Evolutionary conservation across 2,329 filamentous ascomycete species (phyloP), one percentile per base, ranked within the genome.

Genomic region (Zymoseptoria tritici): DNA sequence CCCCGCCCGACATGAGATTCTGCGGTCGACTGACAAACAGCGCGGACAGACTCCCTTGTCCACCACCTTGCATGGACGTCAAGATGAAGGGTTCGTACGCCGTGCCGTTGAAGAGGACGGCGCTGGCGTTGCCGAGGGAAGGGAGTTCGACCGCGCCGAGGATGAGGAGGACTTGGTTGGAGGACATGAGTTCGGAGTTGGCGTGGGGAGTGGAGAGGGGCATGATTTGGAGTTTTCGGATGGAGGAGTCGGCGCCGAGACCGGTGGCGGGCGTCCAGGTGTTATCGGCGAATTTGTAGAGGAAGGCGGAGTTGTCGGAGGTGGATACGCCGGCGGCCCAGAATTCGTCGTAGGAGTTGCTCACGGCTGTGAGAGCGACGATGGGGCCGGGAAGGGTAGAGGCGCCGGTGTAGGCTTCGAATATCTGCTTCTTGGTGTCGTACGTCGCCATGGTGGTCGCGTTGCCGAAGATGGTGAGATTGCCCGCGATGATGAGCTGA

Each of bases 61-160:
- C 79, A 60, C 85, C 85, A 68, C 85, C 81, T 16, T 67, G 29
- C 60, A 81, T 87, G 52, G 85, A 88, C 1, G 92, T 89, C 50
- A 99, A 82, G 49, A 91, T 83, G 73, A 93, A 96, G 0, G 94
- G 93, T 56, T 80, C 80, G 71, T 93, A 85, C 2, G 79, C 77
- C 9, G 86, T 90, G 68, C 94, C 94, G 70, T 97, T 90, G 78
- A 89, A 99, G 26, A 97, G 78, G 7, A 87, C 93, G 8, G 90
- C 91, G 13, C 93, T 96, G 5, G 88, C 90, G 59, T 86, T 87
- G 60, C 93, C 92, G 71, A 91, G 91, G 54, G 78, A 78, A 0
- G 88, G 84, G 19, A 97, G 80, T 64, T 85, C 82, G 66, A 99
- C 84, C 57, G 88, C 84, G 49, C 94, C 94, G n/a, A 90, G 90